Conservation (phyloP, 2,329 filamentous ascomycete species). For the Epicoccum sorghinum region DNA sequence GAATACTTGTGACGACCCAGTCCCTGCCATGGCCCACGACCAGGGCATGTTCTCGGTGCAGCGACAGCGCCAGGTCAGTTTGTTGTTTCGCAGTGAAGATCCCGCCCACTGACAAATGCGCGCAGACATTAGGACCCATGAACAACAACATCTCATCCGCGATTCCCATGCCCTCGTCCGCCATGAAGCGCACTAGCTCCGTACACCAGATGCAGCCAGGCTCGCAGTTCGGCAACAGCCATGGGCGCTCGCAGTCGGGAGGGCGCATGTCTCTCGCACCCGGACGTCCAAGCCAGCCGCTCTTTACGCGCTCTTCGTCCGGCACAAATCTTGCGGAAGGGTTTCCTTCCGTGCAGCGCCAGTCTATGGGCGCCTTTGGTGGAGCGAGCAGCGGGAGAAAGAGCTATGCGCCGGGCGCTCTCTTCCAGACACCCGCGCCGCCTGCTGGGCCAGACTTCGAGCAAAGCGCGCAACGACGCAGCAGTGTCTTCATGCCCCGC, state of each 20-base stretch:
- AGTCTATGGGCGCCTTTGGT: slow-evolving; percentile 74
- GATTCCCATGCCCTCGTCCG: slow-evolving; percentile 89
- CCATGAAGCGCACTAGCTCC: slow-evolving; percentile 90
- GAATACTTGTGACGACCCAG: not conserved
- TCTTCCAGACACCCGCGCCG: slow-evolving; percentile 53
- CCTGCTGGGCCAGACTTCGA: slow-evolving; percentile 54
- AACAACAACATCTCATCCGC: slow-evolving; percentile 73
- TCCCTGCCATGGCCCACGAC: slow-evolving; percentile 42
- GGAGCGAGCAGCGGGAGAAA: slow-evolving; percentile 66
- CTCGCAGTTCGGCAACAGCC: slow-evolving; percentile 66
- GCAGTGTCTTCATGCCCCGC: slow-evolving; percentile 68
- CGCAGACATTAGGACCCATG: slow-evolving; percentile 82
- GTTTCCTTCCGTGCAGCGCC: slow-evolving; percentile 81
- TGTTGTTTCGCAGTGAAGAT: slow-evolving; percentile 6
- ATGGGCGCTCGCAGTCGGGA: slow-evolving; percentile 82
- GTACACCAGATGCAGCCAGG: slow-evolving; percentile 66
- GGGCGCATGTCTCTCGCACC: slow-evolving; percentile 86
- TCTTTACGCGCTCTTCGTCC: slow-evolving; percentile 84
- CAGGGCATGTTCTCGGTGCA: slow-evolving; percentile 85
- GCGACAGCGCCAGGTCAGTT: slow-evolving; percentile 83
- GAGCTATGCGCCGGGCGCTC: slow-evolving; percentile 67
- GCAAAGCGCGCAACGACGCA: slow-evolving; percentile 70
- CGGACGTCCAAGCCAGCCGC: slow-evolving; percentile 78
- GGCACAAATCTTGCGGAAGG: slow-evolving; percentile 82
- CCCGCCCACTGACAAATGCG: slow-evolving; percentile 22